phyloP scores from a whole-genome alignment of 1,284 basidiomycete genomes.

The Malassezia slooffiae region DNA sequence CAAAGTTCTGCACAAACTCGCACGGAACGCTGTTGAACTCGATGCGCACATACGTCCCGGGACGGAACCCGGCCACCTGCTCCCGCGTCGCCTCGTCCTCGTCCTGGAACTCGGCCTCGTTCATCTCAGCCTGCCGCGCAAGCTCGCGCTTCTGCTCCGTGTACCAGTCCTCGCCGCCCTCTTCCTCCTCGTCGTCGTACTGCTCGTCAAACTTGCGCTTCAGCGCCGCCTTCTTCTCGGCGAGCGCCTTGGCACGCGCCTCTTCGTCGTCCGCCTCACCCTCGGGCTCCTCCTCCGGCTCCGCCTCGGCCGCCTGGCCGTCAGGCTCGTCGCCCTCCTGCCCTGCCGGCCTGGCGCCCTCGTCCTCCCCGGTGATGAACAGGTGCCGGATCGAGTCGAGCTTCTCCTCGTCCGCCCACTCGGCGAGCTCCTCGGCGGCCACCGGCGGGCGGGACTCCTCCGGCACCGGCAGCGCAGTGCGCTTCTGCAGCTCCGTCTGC shows the following conservation, averaged over 20 bases:
- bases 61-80: constrained; percentile 76
- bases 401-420: constrained; percentile 73
- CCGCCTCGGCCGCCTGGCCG: constrained; percentile 16
- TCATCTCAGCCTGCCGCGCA: constrained; percentile 69
- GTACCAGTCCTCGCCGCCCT: constrained; percentile 38
- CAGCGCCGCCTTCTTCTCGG: constrained; percentile 76
- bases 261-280: constrained; percentile 48
- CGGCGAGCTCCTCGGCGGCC: constrained; percentile 52
- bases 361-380: constrained; percentile 67
- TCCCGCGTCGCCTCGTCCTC: constrained; percentile 68
- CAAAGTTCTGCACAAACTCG: constrained; percentile 87
- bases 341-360: constrained; percentile 29
- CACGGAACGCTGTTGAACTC: constrained; percentile 74
- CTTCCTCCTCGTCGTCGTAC: constrained; percentile 72
- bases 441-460: constrained; percentile 62
- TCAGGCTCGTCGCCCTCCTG: constrained; percentile 49
- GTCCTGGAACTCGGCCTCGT: constrained; percentile 72
- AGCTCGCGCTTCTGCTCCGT: constrained; percentile 77
- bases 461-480: no score
- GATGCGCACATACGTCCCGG: constrained; percentile 87
- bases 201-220: constrained; percentile 94
- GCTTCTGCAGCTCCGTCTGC: no score
- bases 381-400: constrained; percentile 74
- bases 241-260: constrained; percentile 55
- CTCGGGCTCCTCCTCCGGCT: constrained; percentile 22